phyloP scores from a whole-genome alignment of 176 grass and related monocot genomes.

The Ananas comosus region DNA sequence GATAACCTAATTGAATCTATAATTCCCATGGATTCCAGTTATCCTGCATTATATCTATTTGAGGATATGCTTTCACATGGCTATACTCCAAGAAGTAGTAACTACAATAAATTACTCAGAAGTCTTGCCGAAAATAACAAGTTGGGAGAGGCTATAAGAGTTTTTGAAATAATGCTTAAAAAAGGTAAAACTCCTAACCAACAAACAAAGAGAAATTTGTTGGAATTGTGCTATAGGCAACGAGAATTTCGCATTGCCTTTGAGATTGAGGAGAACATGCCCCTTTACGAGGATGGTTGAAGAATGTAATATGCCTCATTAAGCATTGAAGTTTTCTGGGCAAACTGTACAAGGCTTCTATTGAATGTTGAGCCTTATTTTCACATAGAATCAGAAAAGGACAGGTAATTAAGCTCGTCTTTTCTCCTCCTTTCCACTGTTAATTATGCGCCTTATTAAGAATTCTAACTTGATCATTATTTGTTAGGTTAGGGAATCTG shows the following conservation, averaged over 20 bases:
- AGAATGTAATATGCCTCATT: neutral
- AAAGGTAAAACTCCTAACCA: slow-evolving; percentile 6
- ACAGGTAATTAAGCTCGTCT: neutral
- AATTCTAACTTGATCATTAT: neutral
- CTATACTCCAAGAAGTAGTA: slow-evolving; percentile 6
- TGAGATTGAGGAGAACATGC: slow-evolving; percentile 16
- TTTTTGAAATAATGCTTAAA: slow-evolving; percentile 21
- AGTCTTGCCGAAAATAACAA: slow-evolving; percentile 12
- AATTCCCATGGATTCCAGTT: slow-evolving; percentile 14
- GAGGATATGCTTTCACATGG: slow-evolving; percentile 30
- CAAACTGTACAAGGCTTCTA: neutral
- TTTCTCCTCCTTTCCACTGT: neutral
- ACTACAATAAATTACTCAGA: slow-evolving; percentile 6
- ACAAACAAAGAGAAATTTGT: slow-evolving; percentile 7
- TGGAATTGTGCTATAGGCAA: slow-evolving; percentile 9
- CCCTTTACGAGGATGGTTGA: neutral
- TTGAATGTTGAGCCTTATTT: neutral
- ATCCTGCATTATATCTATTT: slow-evolving; percentile 20
- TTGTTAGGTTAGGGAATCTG: neutral
- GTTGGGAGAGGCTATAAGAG: slow-evolving; percentile 9
- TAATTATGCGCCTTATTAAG: neutral
- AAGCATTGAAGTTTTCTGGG: neutral
- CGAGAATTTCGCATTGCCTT: slow-evolving; percentile 11
- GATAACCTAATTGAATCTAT: slow-evolving; percentile 19
- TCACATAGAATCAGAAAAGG: neutral